Evolutionary conservation across 805 yeast genomes (phyloP).

Genomic region (Saccharomycopsis sp.): DNA sequence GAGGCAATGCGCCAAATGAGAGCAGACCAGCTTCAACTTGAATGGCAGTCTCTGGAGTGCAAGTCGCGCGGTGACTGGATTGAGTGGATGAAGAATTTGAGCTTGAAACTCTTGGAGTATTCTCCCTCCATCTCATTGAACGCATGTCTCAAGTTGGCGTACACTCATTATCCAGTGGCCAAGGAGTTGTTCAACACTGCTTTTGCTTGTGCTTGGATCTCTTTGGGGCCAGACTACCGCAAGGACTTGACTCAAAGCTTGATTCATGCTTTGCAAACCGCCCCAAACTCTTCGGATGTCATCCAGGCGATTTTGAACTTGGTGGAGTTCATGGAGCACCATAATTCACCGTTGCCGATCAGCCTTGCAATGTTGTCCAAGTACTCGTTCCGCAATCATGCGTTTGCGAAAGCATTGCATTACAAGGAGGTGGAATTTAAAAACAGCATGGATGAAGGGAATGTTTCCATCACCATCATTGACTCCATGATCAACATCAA

Average conservation of each 20-base stretch:
- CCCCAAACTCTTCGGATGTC: slow-evolving; percentile 75
- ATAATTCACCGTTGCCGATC: slow-evolving; percentile 87
- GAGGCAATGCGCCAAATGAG: slow-evolving; percentile 30
- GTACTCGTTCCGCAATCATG: slow-evolving; percentile 92
- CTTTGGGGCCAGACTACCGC: slow-evolving; percentile 78
- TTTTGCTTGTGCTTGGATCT: slow-evolving; percentile 94
- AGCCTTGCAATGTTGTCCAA: slow-evolving; percentile 84
- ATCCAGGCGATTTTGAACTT: slow-evolving; percentile 81
- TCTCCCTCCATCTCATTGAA: slow-evolving; percentile 91
- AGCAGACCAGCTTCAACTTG: slow-evolving; percentile 55
- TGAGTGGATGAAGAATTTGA: slow-evolving; percentile 86
- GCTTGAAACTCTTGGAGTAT: slow-evolving; percentile 79
- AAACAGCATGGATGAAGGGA: slow-evolving; percentile 30
- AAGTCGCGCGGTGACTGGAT: slow-evolving; percentile 95
- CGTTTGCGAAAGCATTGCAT: slow-evolving; percentile 94
- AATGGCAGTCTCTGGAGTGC: slow-evolving; percentile 88
- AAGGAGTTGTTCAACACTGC: slow-evolving; percentile 88
- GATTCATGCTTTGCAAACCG: slow-evolving; percentile 83
- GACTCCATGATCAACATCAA: slow-evolving; percentile 89
- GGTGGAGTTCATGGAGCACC: slow-evolving; percentile 97
- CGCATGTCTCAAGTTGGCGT: slow-evolving; percentile 85
- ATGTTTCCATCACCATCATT: slow-evolving; percentile 65
- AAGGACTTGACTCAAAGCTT: slow-evolving; percentile 81
- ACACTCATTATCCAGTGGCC: slow-evolving; percentile 80
- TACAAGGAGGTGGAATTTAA: slow-evolving; percentile 92